Evolutionary conservation across 164 flowering plant species (phyloP).

Genomic region (Buxus sempervirens): DNA sequence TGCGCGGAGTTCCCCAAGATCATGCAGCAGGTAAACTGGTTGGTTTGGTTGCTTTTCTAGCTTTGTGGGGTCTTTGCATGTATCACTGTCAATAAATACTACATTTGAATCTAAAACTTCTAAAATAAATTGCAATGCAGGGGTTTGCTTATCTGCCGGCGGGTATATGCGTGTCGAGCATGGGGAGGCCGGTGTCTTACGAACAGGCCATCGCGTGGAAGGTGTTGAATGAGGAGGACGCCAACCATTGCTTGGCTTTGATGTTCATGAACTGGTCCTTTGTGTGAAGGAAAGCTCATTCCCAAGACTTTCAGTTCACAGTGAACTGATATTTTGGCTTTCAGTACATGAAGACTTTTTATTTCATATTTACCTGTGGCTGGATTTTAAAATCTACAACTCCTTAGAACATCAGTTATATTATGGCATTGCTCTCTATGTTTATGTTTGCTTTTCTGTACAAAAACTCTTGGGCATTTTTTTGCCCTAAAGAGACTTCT

Average conservation of each 20-base stretch:
- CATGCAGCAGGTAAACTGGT: conserved; percentile 51
- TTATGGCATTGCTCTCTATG: too few species aligned
- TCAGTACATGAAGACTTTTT: too few species aligned
- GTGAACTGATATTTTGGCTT: too few species aligned
- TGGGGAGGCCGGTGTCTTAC: conserved; percentile 72
- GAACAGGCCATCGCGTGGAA: conserved; percentile 87
- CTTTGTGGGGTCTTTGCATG: too few species aligned
- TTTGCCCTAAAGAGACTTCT: too few species aligned
- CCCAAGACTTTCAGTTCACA: background rate
- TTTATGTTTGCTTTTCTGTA: too few species aligned
- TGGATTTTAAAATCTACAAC: too few species aligned
- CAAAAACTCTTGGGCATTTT: too few species aligned
- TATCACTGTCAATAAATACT: background rate
- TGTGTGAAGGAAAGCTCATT: conserved; percentile 31
- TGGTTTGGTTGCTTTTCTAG: background rate
- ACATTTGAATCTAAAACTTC: too few species aligned
- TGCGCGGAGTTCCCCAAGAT: conserved; percentile 63
- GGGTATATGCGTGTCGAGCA: conserved; percentile 76
- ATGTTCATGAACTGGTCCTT: conserved; percentile 90
- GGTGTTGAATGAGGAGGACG: conserved; percentile 63
- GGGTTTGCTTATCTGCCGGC: conserved; percentile 73
- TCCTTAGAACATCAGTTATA: too few species aligned
- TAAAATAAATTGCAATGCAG: conserved; percentile 37
- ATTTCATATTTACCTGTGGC: too few species aligned
- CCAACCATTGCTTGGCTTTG: conserved; percentile 76